Evolutionary conservation across 176 grass and related monocot genomes (phyloP).

Genomic region (Aegilops sharonensis): DNA sequence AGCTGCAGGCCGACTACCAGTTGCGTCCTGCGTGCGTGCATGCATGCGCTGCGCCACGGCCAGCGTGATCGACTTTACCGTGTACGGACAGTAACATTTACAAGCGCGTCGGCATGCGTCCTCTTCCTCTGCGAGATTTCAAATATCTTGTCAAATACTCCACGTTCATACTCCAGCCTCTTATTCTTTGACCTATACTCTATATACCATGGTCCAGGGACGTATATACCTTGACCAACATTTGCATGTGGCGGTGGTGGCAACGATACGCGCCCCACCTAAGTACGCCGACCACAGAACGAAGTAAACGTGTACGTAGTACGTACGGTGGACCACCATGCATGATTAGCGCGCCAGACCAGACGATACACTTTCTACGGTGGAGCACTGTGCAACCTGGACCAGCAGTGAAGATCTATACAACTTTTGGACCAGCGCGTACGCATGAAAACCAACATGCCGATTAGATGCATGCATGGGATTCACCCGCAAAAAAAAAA

Average conservation of each 20-base stretch:
- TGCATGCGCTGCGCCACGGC: background rate
- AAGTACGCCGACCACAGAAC: background rate
- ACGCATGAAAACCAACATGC: too few relatives aligned
- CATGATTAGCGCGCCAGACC: background rate
- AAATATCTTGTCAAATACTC: too few relatives aligned
- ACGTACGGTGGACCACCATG: background rate
- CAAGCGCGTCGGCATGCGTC: background rate
- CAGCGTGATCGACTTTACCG: background rate
- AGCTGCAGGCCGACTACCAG: background rate
- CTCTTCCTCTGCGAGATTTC: too few relatives aligned
- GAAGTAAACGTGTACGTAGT: background rate
- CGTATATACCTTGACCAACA: too few relatives aligned
- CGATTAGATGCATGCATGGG: background rate
- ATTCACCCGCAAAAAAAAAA: too few relatives aligned
- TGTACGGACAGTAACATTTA: background rate
- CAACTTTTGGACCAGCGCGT: background rate
- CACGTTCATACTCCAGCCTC: too few relatives aligned
- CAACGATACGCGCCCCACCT: background rate
- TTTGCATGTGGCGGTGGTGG: background rate
- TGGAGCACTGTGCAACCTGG: background rate
- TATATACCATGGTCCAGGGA: too few relatives aligned
- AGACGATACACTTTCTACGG: background rate
- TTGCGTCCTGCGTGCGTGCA: background rate
- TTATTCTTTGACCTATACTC: too few relatives aligned
- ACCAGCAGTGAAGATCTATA: background rate